Evolutionary conservation across 73 alveolate species (phyloP), one percentile per base, ranked within the genome.

Genomic region (Paramecium bursaria): DNA sequence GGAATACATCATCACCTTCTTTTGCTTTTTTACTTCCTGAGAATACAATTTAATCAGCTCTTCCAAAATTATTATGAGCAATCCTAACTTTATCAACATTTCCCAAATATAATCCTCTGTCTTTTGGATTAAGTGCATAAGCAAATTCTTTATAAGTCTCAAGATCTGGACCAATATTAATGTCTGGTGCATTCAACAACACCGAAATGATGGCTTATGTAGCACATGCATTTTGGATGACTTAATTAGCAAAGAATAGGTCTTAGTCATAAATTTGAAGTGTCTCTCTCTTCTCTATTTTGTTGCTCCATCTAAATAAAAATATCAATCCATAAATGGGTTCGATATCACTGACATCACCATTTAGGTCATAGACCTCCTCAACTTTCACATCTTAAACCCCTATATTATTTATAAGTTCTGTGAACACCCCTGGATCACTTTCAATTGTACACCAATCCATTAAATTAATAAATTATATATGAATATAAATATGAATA

Each of bases 371-470:
- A 75, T 92, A 55, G 23, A 95, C 48, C 74, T 95, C 99, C 17
- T 94, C 98, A 3, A 95, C 99, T 93, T 94, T 86, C 7, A 94
- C 98, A 10, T 97, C 98, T 55, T 92, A 87, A 4, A 95, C 99
- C 42, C 99, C 99, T 27, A 95, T 88, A 27, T 92, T 53, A 75
- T 91, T 87, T 87, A 95, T 94, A 4, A 95, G 82, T 86, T 95
- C 99, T n/a, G 98, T 92, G 85, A 95, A 95, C 27, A 95, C 99
- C 17, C 98, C 98, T 52, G 99, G 99, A 82, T 95, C 99, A 29
- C 97, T 90, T 73, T 95, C 99, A 50, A 95, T 95, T 48, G 96
- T 87, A 74, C 99, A 95, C 99, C 99, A 95, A 88, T 91, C 93
- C n/a, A n/a, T n/a, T n/a, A n/a, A n/a, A n/a, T n/a, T n/a, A n/a